Percentiles rank a stretch among this genome's conserved stretches.
Conservation (phyloP, 495 filamentous ascomycete genomes). For the Tuber indicum region DNA sequence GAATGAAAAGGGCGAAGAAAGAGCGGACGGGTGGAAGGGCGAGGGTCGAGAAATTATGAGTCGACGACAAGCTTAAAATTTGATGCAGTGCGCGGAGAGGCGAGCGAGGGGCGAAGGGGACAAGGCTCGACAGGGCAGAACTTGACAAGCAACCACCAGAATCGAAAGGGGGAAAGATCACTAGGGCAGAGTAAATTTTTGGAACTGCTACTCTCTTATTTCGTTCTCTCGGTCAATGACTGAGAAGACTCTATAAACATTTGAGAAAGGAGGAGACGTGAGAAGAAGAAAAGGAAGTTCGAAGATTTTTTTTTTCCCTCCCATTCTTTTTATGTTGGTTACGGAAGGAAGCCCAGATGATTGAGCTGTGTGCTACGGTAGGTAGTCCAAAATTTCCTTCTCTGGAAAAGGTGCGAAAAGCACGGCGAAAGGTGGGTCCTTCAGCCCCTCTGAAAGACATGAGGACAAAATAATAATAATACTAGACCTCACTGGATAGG, state of each 20-base stretch:
- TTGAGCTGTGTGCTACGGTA: background rate
- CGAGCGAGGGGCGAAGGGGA: background rate
- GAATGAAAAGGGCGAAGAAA: background rate
- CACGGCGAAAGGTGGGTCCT: background rate
- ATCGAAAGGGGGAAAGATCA: background rate
- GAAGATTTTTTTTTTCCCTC: too few species aligned
- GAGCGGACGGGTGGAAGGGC: background rate
- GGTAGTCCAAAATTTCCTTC: slow-evolving; percentile 3
- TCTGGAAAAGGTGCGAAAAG: background rate
- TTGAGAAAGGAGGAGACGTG: background rate
- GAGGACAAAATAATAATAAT: background rate
- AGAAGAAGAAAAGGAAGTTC: background rate
- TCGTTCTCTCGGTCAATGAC: background rate
- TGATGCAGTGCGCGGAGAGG: background rate
- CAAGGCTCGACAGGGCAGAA: slow-evolving; percentile 1
- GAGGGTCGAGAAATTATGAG: background rate
- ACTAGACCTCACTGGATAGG: background rate
- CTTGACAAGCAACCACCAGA: background rate
- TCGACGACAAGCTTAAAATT: background rate
- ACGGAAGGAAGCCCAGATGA: background rate
- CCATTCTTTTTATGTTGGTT: background rate
- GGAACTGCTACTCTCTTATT: background rate
- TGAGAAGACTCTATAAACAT: background rate
- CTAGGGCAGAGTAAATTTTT: slow-evolving; percentile 4
- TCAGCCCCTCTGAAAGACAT: background rate